phyloP scores from a whole-genome alignment of 75 land plant species.

The Ceratopteris richardii region DNA sequence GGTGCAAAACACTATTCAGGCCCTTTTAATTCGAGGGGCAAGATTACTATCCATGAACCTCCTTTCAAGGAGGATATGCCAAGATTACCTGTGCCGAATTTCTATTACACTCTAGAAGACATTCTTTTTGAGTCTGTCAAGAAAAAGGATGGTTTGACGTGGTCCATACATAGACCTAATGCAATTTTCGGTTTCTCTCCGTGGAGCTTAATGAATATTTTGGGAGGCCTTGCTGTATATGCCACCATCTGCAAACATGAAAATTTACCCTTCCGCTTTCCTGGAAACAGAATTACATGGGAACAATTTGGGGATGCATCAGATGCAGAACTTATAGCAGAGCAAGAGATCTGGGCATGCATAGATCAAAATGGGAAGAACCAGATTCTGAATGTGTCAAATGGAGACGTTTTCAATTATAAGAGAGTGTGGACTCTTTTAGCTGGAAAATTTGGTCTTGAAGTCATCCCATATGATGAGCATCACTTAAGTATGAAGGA shows the following conservation, averaged over 20 bases:
- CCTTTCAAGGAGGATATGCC: constrained; percentile 67
- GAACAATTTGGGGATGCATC: constrained; percentile 50
- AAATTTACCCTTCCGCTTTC: constrained; percentile 36
- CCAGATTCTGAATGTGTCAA: constrained; percentile 63
- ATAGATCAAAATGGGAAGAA: constrained; percentile 53
- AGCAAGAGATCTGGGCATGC: constrained; percentile 86
- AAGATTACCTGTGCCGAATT: constrained; percentile 43
- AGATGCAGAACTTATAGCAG: constrained; percentile 77
- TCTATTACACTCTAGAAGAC: too few relatives aligned
- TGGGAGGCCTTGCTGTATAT: constrained; percentile 50
- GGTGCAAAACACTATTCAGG: constrained; percentile 73
- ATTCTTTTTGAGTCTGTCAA: constrained; percentile 32
- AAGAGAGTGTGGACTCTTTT: constrained; percentile 60
- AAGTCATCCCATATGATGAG: constrained; percentile 22
- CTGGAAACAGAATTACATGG: constrained; percentile 47
- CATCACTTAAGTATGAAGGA: constrained; percentile 28
- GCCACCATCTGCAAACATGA: constrained; percentile 57
- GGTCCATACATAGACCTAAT: constrained; percentile 59
- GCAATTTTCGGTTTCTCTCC: constrained; percentile 70
- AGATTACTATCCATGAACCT: constrained; percentile 36
- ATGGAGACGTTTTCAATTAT: constrained; percentile 74
- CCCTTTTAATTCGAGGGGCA: constrained; percentile 27
- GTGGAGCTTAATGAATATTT: constrained; percentile 45
- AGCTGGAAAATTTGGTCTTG: constrained; percentile 52
- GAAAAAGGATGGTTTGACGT: constrained; percentile 30